Base-by-base conservation (phyloP, 2,329 filamentous ascomycete genomes). In the Lachnellula suecica region DNA sequence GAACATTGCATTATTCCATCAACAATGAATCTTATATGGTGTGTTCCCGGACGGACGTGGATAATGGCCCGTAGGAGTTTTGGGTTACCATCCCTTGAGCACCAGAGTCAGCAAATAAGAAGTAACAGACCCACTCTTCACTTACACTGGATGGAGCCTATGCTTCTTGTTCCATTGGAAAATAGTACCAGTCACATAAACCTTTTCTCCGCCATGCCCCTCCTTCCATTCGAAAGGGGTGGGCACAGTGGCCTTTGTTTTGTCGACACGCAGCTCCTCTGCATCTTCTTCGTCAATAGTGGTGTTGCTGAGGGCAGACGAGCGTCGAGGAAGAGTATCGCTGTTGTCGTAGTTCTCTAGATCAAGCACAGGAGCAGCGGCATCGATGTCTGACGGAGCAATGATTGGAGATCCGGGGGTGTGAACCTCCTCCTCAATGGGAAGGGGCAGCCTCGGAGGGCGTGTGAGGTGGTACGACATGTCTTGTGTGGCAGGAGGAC, bases 131-230 rank as follows among this genome's bases (percentile, higher is more conserved):
- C 15, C 22, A 17, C 2, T 6, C 11, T 41, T 17, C 44, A 63
- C 64, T 82, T 82, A 96, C 91, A 90, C 87, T 70, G 82, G 85
- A 71, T 91, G 84, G 66, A 99, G 76, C 62, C 88, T 84, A 69
- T 92, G 95, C 73, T 97, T 97, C 69, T 88, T 87, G 72, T 95
- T 91, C 94, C 94, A 99, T 69, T 93, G 89, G 63, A 96, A 95
- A 68, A 97, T 97, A 19, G 94, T 97, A 59, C 93, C 93, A 1
- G 94, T 99, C 42, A 99, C 91, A 70, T 96, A 99, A 59, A 97
- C 84, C 71, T 92, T 95, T 52, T 96, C 89, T 53, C 89, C 92
- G 47, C 84, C 84, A 8, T 44, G 48, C 83, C 81, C 59, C 81
- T 63, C 54, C 40, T 55, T 82, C 94, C 94, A 99, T 71, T 95